These are phyloP conservation scores for Calocera viscosa DNA, from an alignment of 768 basidiomycete genomes.

Conservation along the genomic window DNA sequence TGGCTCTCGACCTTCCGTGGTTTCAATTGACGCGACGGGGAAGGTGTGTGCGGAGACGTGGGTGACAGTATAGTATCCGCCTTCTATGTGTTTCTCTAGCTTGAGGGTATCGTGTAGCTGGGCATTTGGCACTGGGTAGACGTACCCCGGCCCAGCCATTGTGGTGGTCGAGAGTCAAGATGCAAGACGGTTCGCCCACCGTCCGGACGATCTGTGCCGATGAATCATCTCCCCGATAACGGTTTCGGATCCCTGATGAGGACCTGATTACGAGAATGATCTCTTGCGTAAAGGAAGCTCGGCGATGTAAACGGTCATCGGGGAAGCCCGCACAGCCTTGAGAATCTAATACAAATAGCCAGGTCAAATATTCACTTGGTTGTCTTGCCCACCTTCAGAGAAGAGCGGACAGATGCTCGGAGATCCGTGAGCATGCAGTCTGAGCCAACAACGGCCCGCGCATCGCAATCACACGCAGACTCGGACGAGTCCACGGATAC, in stretches of 20 bases:
- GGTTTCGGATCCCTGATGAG: neutral
- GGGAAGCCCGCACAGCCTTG: too few species aligned
- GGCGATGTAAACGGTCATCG: too few species aligned
- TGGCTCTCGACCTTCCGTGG: neutral
- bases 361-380: too few species aligned
- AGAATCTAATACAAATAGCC: too few species aligned
- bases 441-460: too few species aligned
- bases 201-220: neutral
- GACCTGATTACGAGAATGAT: neutral
- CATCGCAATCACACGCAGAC: too few species aligned
- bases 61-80: neutral
- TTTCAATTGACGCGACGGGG: neutral
- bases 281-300: too few species aligned
- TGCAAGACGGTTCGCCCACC: neutral
- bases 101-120: neutral
- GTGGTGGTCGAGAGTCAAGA: neutral
- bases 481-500: too few species aligned
- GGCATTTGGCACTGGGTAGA: neutral
- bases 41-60: slow-evolving; percentile 2
- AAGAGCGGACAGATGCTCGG: too few species aligned
- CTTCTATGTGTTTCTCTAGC: slow-evolving; percentile 3
- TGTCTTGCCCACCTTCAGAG: too few species aligned
- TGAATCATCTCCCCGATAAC: neutral
- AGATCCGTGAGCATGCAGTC: too few species aligned
- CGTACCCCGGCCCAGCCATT: neutral